Evolutionary conservation across 306 rosid genomes (phyloP).

Genomic region (Quercus glauca): DNA sequence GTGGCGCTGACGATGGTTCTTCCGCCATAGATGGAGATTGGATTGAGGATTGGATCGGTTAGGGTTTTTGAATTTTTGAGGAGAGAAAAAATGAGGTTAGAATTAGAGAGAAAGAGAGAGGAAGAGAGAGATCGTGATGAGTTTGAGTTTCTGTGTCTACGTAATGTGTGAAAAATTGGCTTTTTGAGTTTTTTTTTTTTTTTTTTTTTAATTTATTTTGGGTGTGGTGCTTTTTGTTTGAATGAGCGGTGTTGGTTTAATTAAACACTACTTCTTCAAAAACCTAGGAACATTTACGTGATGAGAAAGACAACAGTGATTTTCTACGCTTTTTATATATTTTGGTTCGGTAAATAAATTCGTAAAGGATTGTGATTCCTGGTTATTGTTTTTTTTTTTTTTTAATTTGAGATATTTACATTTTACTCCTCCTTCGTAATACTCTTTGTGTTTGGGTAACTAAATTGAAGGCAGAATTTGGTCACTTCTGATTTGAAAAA

Average conservation of each 20-base stretch:
- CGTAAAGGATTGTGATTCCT: no score
- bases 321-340: neutral
- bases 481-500: no score
- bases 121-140: neutral
- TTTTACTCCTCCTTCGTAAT: no score
- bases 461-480: no score
- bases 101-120: neutral
- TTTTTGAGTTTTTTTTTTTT: neutral
- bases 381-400: no score
- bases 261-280: no score
- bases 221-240: neutral
- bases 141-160: no score
- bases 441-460: no score
- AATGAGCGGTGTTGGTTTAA: neutral
- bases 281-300: neutral
- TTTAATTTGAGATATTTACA: no score
- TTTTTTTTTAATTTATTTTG: neutral
- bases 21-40: constrained; percentile 64
- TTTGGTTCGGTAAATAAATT: no score
- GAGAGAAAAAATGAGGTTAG: neutral
- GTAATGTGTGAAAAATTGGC: neutral
- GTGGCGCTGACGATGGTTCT: constrained; percentile 41
- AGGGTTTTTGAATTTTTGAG: constrained; percentile 38
- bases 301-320: neutral
- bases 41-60: constrained; percentile 7